Base-by-base conservation (phyloP, 2,329 filamentous ascomycete species). In the Seiridium unicorne region DNA sequence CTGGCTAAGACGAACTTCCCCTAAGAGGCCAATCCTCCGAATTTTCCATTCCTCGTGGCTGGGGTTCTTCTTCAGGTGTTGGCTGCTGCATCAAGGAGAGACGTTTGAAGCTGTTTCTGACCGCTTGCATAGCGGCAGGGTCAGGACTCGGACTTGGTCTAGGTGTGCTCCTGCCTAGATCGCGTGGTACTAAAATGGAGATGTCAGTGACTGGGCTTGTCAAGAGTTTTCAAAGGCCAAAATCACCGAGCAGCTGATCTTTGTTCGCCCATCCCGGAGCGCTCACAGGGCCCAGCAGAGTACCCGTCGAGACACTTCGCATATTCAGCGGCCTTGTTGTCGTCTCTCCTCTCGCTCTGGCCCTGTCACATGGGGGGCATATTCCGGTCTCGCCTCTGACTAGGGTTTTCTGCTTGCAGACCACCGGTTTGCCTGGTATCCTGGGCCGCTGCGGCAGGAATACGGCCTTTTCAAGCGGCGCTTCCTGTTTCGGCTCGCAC, bases 281-380 rank as follows among this genome's bases (percentile, higher is more conserved):
- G 18, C 18, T 26, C 18, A 26, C 18, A 26, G 18, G 18, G 18
- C 18, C 18, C 18, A 26, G 18, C 18, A 26, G 18, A 26, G 18
- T 26, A 26, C 18, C 18, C 26, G n/a, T 48, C 46, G 46, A n/a
- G 11, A 7, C 46, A n/a, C n/a, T 48, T n/a, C 46, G 46, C n/a
- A n/a, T 31, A 18, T 48, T 31, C 7, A 2, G 46, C 18, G 49
- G 6, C 18, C 5, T 51, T 31, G n/a, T 10, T n/a, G 18, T 51
- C 26, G 26, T 35, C 18, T 26, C 51, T 40, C 8, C 34, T 35
- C 11, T 11, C n/a, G 32, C 34, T 26, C 13, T 18, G n/a, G 58
- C 18, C 31, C n/a, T 59, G 3, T 49, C 44, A 26, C 69, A 71
- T 1, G 48, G 49, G 8, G 60, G 61, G 44, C 72, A 74, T 13